Base-by-base conservation (phyloP, 1,284 basidiomycete genomes). In the Naganishia cerealis region DNA sequence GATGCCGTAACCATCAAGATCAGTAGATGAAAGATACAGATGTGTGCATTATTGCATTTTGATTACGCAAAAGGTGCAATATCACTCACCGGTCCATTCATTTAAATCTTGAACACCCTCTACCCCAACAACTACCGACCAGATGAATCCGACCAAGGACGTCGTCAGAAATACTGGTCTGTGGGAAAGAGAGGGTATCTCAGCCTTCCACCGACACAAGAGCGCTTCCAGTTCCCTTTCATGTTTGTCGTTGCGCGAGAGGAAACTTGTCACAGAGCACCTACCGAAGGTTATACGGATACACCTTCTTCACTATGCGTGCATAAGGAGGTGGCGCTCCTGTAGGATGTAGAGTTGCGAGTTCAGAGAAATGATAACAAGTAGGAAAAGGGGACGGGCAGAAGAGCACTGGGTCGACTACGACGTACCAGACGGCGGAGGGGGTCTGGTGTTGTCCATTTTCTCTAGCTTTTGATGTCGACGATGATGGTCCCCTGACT, bases 211-310 rank as follows among this genome's bases (percentile, higher is more conserved):
- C 3, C 7, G 13, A 21, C 9, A 50, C 46, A 50, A 24, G 46
- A 24, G n/a, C 38, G 9, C 61, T 33, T 16, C 36, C 15, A 58
- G 24, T 13, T 16, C 42, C 21, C 16, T 15, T 33, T 48, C 57
- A 50, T 50, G 8, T 18, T 18, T 7, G 46, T 24, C 40, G 40
- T 57, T 2, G 29, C 24, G 15, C 21, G 16, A n/a, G 8, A 33
- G 21, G 24, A 53, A 24, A n/a, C 24, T 5, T 21, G 46, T 4
- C 18, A 29, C 6, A 61, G 26, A 1, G n/a, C 9, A 66, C 68
- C 40, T 13, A 70, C 68, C 76, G 70, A n/a, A 78, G 69, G 9
- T 74, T 72, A 62, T 76, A 77, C 0, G 74, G 76, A 46, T 76
- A 76, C 21, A 76, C 73, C 67, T 71, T 73, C 46, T 67, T 65